A percentile compares a stretch with the other conserved stretches of the same genome.
These are phyloP conservation scores for Triticum aestivum DNA, from an alignment of 176 grass and related monocot genomes.

Conservation along the genomic window DNA sequence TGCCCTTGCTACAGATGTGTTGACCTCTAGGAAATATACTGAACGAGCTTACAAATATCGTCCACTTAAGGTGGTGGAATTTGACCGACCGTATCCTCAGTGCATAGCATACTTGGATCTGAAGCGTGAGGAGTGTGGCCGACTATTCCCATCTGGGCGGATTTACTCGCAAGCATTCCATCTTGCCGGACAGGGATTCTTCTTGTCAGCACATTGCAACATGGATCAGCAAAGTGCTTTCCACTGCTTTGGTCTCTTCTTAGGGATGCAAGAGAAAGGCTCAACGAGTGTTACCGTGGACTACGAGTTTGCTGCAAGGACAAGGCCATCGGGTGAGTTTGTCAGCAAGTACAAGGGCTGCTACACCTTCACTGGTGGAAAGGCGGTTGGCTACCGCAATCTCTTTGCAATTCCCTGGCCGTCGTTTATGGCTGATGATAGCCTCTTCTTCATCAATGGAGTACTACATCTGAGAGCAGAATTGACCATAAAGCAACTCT, in stretches of 20 bases:
- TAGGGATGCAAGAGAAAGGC: constrained; percentile 99
- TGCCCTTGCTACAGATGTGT: constrained; percentile 62
- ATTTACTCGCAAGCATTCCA: constrained; percentile 95
- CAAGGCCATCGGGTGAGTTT: constrained; percentile 76
- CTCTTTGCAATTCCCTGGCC: constrained; percentile 91
- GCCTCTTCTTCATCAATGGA: constrained; percentile 86
- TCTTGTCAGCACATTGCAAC: constrained; percentile 94
- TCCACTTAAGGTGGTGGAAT: constrained; percentile 92
- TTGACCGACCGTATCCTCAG: constrained; percentile 76
- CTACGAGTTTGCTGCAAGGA: constrained; percentile 89
- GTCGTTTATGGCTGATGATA: constrained; percentile 89
- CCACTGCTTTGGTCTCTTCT: constrained; percentile 92
- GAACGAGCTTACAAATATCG: constrained; percentile 96
- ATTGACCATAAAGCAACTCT: constrained; percentile 84
- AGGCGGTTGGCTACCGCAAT: constrained; percentile 91
- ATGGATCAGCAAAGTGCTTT: constrained; percentile 79
- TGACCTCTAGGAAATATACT: constrained; percentile 46
- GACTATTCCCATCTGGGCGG: constrained; percentile 82
- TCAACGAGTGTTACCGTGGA: constrained; percentile 88
- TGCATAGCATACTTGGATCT: constrained; percentile 96
- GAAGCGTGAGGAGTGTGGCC: constrained; percentile 76
- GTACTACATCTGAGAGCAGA: constrained; percentile 87
- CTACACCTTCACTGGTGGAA: constrained; percentile 91
- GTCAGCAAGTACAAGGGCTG: constrained; percentile 95
- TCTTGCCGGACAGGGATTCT: constrained; percentile 92